Evolutionary conservation across 1,284 basidiomycete species (phyloP), one percentile per base, ranked within the genome.

Genomic region (Marasmius tenuissimus): DNA sequence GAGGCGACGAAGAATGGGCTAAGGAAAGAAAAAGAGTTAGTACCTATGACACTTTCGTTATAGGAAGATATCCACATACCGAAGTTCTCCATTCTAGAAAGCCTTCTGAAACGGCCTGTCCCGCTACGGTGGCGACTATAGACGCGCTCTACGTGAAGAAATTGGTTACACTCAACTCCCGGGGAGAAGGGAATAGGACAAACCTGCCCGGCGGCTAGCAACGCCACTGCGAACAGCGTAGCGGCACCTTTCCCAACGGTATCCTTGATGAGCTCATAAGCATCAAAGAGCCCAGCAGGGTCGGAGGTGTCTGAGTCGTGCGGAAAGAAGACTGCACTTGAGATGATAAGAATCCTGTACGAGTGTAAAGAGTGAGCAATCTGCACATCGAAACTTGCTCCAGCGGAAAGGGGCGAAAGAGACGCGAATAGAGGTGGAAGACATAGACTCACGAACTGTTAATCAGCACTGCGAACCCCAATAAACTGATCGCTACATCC

Each of bases 51-150:
- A 3, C 4, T 2, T 14, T 45, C 18, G 14, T 45, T 5, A 49
- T 49, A 49, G 18, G 48, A 20, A 27, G 27, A 27, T 4, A 27
- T 27, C 27, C 48, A 52, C 50, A 27, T 52, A 52, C 92, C 60
- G 92, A 91, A 53, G 94, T 84, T 59, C 85, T 84, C 96, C 96
- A 98, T 61, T 88, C 85, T 65, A 98, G 84, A 75, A 97, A 97
- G 0, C 97, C 97, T 75, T 98, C 97, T 0, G 89, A 91, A 45
- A 98, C 91, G 52, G 95, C 89, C 75, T 98, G 91, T 0, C 96
- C 96, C 0, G 95, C 92, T 14, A 98, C 83, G 0, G 96, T 98
- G 6, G 94, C 95, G 1, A 97, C 93, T 63, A 98, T 87, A 11
- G 91, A 93, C 0, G 96, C 93, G 66, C 93, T 94, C 79, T 98